These are phyloP conservation scores for Fusarium annulatum DNA, from an alignment of 2,329 filamentous ascomycete species.

Conservation along the genomic window DNA sequence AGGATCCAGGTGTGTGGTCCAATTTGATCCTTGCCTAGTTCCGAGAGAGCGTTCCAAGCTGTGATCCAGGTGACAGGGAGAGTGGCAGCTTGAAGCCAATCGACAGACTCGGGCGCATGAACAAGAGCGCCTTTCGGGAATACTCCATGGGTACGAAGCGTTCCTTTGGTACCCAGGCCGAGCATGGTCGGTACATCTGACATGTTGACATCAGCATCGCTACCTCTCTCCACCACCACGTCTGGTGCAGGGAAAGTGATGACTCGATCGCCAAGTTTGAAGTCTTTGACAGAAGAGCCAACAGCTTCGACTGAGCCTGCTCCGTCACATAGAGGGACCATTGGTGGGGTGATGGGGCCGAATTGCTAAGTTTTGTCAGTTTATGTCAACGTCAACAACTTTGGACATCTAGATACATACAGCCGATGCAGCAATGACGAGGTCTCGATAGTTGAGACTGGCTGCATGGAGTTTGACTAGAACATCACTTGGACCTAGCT, in stretches of 20 bases:
- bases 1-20: constrained; percentile 50
- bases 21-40: constrained; percentile 55
- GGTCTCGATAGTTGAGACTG: constrained; percentile 61
- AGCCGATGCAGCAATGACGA: constrained; percentile 53
- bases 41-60: constrained; percentile 64
- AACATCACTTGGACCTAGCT: constrained; percentile 68
- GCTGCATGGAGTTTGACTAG: constrained; percentile 67
- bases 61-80: constrained; percentile 62
- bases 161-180: constrained; percentile 68
- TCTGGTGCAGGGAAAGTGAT: constrained; percentile 57
- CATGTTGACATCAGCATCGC: constrained; percentile 40
- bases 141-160: constrained; percentile 66
- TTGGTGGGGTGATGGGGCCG: constrained; percentile 39
- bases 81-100: constrained; percentile 53
- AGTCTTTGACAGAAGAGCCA: constrained; percentile 59
- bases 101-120: constrained; percentile 58
- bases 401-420: constrained; percentile 38
- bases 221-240: constrained; percentile 15
- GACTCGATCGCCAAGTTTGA: constrained; percentile 67
- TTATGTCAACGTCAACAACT: not conserved
- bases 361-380: constrained; percentile 27
- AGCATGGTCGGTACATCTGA: constrained; percentile 58
- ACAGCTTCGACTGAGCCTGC: constrained; percentile 60
- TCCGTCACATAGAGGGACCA: constrained; percentile 53
- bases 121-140: constrained; percentile 69